A percentile compares a stretch with the other conserved stretches of the same genome.
These are phyloP conservation scores for Ganoderma sp. DNA, from an alignment of 1,284 basidiomycete genomes.

Conservation along the genomic window DNA sequence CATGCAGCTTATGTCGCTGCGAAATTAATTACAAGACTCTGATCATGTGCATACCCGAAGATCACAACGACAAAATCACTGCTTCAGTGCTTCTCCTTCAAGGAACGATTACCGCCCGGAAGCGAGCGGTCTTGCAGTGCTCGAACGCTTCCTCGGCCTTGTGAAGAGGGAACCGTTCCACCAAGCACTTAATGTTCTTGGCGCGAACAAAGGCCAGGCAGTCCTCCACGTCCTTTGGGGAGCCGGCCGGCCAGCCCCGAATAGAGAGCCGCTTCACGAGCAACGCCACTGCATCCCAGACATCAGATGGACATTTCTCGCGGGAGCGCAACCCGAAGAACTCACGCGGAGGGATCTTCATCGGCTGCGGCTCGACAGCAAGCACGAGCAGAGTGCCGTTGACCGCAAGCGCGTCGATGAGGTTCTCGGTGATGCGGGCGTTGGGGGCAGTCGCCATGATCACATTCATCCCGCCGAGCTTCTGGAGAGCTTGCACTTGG, in stretches of 20 bases:
- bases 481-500: constrained; percentile 34
- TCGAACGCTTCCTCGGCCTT: constrained; percentile 38
- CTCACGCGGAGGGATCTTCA: constrained; percentile 29
- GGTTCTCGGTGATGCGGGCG: constrained; percentile 26
- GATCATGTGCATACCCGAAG: not conserved
- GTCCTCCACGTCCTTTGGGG: constrained; percentile 36
- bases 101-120: constrained; percentile 40
- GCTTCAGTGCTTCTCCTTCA: constrained; percentile 14
- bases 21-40: not conserved
- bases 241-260: constrained; percentile 36
- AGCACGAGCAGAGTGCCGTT: constrained; percentile 37
- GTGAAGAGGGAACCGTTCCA: constrained; percentile 38
- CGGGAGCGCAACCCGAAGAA: not conserved
- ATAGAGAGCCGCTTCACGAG: constrained; percentile 35
- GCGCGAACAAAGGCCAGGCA: constrained; percentile 32
- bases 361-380: constrained; percentile 30
- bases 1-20: not conserved
- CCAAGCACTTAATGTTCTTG: constrained; percentile 33
- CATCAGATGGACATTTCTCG: not conserved
- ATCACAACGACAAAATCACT: not conserved
- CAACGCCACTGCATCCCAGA: constrained; percentile 28
- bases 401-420: constrained; percentile 34
- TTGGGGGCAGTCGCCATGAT: constrained; percentile 39
- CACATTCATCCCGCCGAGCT: constrained; percentile 39
- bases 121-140: constrained; percentile 33